These are phyloP conservation scores for Vitis riparia DNA, from an alignment of 164 flowering plant genomes.

Conservation along the genomic window DNA sequence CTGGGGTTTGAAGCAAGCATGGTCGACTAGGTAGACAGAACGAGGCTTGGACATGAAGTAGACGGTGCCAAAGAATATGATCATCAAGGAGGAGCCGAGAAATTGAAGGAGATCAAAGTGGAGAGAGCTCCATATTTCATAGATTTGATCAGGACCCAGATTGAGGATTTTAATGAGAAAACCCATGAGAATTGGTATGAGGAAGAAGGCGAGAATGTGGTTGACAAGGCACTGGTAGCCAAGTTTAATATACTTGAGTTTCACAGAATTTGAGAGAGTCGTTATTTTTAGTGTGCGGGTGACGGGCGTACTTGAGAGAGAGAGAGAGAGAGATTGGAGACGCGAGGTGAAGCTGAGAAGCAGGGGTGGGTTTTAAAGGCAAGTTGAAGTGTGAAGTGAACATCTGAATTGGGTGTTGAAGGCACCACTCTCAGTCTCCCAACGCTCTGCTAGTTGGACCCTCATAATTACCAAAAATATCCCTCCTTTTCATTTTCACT, in stretches of 20 bases:
- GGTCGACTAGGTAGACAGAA: conserved; percentile 5
- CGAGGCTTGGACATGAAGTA: conserved; percentile 7
- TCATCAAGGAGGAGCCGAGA: not conserved
- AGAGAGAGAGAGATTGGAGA: too few species aligned
- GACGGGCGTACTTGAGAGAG: too few species aligned
- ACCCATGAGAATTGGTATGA: conserved; percentile 1
- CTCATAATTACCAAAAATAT: too few species aligned
- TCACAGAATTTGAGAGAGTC: conserved; percentile 26
- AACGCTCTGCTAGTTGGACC: too few species aligned
- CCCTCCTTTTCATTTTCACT: too few species aligned
- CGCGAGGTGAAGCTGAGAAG: too few species aligned
- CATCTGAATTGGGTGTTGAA: not conserved
- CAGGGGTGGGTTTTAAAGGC: too few species aligned
- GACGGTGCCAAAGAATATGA: conserved; percentile 3
- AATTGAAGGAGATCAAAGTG: not conserved
- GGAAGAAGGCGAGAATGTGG: conserved; percentile 39
- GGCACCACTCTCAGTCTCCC: too few species aligned
- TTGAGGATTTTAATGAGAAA: not conserved
- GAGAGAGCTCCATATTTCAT: conserved; percentile 7
- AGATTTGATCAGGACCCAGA: not conserved
- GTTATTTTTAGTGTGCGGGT: too few species aligned
- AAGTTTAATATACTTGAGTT: conserved; percentile 52
- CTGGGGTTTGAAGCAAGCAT: conserved; percentile 8
- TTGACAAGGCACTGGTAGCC: conserved; percentile 53
- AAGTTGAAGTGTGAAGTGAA: too few species aligned